A percentile compares a stretch with the other conserved stretches of the same genome.
These are phyloP conservation scores for Gossypium stocksii DNA, from an alignment of 345 rosid genomes.

Conservation along the genomic window DNA sequence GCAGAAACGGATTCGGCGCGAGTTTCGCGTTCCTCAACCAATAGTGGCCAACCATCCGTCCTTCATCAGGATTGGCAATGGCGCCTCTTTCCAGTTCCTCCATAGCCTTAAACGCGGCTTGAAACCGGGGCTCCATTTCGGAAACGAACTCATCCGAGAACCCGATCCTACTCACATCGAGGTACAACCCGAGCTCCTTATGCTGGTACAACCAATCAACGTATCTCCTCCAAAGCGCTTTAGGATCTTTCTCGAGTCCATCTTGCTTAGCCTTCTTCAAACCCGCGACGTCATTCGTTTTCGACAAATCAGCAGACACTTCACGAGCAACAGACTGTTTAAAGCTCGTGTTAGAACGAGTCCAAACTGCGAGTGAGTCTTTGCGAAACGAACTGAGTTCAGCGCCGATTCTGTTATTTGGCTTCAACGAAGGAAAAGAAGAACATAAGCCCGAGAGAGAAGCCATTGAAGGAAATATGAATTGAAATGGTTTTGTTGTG, in stretches of 20 bases:
- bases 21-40: conserved; percentile 78
- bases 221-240: conserved; percentile 69
- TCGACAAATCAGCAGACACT: conserved; percentile 41
- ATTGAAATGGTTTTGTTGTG: neutral
- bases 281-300: neutral
- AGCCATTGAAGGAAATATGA: conserved; percentile 38
- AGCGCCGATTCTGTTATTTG: conserved; percentile 15
- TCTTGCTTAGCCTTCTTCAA: conserved; percentile 25
- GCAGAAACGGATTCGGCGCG: conserved; percentile 59
- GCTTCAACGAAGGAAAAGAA: conserved; percentile 23
- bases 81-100: conserved; percentile 84
- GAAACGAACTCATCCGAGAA: conserved; percentile 70
- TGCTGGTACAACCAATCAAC: conserved; percentile 93
- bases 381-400: conserved; percentile 25
- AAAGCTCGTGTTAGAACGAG: conserved; percentile 28
- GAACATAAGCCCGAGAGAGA: conserved; percentile 41
- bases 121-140: conserved; percentile 75
- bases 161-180: conserved; percentile 89
- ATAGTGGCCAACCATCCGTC: conserved; percentile 96
- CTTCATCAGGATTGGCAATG: conserved; percentile 94
- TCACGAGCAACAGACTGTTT: conserved; percentile 54
- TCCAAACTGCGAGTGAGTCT: conserved; percentile 38
- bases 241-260: conserved; percentile 66
- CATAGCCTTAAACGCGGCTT: conserved; percentile 71
- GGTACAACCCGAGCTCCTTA: conserved; percentile 73